phyloP scores from a whole-genome alignment of 106 monocot genomes.

The Gastrodia elata region DNA sequence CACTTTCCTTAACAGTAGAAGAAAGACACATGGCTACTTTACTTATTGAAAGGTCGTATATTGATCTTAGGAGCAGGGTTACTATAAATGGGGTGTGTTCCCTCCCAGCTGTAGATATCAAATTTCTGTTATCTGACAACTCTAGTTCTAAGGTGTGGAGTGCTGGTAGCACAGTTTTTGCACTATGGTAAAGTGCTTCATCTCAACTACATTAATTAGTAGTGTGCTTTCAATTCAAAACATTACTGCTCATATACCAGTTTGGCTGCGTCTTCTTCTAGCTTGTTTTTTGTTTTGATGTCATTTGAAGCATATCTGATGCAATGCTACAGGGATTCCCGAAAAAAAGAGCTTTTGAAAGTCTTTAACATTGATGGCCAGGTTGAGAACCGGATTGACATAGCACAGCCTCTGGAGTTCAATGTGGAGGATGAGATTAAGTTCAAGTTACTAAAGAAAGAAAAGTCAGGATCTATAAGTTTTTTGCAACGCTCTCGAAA shows the following conservation, averaged over 20 bases:
- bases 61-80: conserved; percentile 44
- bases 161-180: conserved; percentile 31
- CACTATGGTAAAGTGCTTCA: conserved; percentile 27
- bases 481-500: conserved; percentile 63
- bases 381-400: conserved; percentile 31
- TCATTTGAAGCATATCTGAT: neutral
- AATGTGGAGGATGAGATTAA: conserved; percentile 45
- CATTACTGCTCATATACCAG: neutral
- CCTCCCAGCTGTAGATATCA: conserved; percentile 41
- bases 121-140: conserved; percentile 44
- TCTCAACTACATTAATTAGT: neutral
- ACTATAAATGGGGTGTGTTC: conserved; percentile 41
- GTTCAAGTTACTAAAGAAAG: conserved; percentile 36
- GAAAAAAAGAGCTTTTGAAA: conserved; percentile 46
- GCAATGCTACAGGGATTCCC: conserved; percentile 42
- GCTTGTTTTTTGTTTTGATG: too few relatives aligned
- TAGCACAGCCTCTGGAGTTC: conserved; percentile 16
- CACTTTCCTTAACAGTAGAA: conserved; percentile 36
- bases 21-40: conserved; percentile 47
- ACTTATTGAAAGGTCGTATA: conserved; percentile 41
- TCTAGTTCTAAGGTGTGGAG: conserved; percentile 43
- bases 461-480: conserved; percentile 39
- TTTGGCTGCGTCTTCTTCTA: neutral
- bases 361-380: conserved; percentile 51
- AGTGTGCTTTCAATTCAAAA: neutral